These are phyloP conservation scores for Physcomitrium patens DNA, from an alignment of 225 moss, liverwort and hornwort genomes.

Conservation along the genomic window DNA sequence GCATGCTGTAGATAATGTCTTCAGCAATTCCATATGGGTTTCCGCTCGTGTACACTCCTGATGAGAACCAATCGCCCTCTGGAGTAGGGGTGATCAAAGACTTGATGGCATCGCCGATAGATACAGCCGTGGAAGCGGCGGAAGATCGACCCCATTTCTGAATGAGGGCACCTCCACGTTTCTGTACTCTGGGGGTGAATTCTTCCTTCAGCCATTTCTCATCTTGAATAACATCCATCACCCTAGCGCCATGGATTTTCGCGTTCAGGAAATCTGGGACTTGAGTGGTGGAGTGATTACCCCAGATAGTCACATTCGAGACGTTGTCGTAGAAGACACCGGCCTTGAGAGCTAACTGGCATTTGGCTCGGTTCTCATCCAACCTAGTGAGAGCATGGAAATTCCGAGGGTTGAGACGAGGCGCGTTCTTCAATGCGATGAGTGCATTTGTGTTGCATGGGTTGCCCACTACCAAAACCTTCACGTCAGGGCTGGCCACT, in stretches of 20 bases:
- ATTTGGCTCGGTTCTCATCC: constrained; percentile 97
- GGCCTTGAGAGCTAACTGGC: constrained; percentile 92
- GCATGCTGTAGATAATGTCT: not conserved
- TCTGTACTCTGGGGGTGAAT: not conserved
- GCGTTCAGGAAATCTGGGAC: constrained; percentile 96
- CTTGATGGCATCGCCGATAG: not conserved
- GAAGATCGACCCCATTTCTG: not conserved
- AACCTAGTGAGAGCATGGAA: constrained; percentile 92
- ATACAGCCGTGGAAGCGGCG: not conserved
- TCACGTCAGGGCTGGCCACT: constrained; percentile 81
- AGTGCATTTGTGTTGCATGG: constrained; percentile 98
- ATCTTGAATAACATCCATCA: constrained; percentile 84
- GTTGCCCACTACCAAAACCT: constrained; percentile 92
- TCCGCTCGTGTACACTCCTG: not conserved
- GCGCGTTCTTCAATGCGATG: constrained; percentile 92
- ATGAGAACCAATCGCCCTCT: not conserved
- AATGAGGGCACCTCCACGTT: not conserved
- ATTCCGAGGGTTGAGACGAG: constrained; percentile 68
- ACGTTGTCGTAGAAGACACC: constrained; percentile 97
- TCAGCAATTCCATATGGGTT: not conserved
- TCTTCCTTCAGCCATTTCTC: constrained; percentile 62
- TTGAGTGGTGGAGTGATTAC: constrained; percentile 96
- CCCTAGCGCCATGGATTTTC: constrained; percentile 72
- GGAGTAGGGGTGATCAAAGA: not conserved
- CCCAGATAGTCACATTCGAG: constrained; percentile 95